phyloP scores from a whole-genome alignment of 1,284 basidiomycete species.

The Boletus subluridellus region DNA sequence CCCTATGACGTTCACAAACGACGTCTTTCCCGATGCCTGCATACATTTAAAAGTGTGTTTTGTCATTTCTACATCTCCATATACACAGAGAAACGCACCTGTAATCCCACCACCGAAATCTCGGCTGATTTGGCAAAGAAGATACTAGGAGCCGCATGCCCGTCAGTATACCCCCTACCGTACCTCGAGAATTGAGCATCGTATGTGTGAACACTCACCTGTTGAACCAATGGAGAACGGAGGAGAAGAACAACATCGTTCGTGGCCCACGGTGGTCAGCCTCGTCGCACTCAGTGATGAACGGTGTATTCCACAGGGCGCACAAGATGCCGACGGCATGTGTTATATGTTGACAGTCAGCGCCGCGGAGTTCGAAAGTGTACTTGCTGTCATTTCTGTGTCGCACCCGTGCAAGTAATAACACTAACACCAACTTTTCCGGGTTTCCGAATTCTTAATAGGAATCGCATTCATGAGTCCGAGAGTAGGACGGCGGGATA shows the following conservation, averaged over 20 bases:
- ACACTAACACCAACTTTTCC: neutral
- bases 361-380: slow-evolving; percentile 17
- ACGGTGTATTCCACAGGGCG: neutral
- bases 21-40: slow-evolving; percentile 91
- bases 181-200: neutral
- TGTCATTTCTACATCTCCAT: slow-evolving; percentile 10
- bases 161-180: neutral
- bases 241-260: slow-evolving; percentile 50
- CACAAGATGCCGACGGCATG: slow-evolving; percentile 3
- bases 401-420: too few relatives aligned
- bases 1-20: slow-evolving; percentile 88
- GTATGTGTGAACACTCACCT: slow-evolving; percentile 42
- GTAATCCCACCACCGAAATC: slow-evolving; percentile 90
- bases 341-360: slow-evolving; percentile 1
- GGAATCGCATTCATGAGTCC: neutral
- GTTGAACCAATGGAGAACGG: slow-evolving; percentile 65
- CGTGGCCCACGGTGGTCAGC: neutral
- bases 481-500: too few relatives aligned
- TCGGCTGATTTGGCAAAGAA: slow-evolving; percentile 92
- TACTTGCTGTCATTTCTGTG: neutral
- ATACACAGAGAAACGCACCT: slow-evolving; percentile 47
- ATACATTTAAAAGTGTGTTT: slow-evolving; percentile 11
- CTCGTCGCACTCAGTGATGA: neutral
- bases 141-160: slow-evolving; percentile 40
- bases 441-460: neutral